Conservation (phyloP, 2,329 filamentous ascomycete genomes). For the Westerdykella ornata region DNA sequence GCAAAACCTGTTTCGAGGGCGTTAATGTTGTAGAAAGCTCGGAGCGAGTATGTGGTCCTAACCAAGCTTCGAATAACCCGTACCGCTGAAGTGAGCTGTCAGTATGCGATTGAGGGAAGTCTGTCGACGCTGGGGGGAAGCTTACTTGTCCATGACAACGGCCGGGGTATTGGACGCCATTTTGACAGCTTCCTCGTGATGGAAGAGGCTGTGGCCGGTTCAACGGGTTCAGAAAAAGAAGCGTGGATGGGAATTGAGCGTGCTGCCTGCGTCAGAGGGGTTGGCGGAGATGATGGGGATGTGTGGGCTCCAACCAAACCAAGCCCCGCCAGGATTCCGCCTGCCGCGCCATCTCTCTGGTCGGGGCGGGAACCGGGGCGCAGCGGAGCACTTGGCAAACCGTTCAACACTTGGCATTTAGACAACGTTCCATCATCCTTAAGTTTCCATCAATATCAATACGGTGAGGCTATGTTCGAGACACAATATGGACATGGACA, state of each 20-base stretch:
- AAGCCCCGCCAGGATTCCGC: slow-evolving; percentile 19
- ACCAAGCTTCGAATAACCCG: slow-evolving; percentile 99
- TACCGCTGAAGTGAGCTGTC: slow-evolving; percentile 64
- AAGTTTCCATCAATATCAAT: no score
- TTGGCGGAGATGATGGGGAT: slow-evolving; percentile 14
- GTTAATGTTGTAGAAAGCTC: slow-evolving; percentile 4
- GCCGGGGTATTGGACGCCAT: slow-evolving; percentile 99
- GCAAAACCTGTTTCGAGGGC: slow-evolving; percentile 67
- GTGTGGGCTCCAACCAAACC: slow-evolving; percentile 17
- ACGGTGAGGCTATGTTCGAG: no score
- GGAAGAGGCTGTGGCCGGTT: background rate
- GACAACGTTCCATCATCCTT: no score
- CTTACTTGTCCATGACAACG: slow-evolving; percentile 99
- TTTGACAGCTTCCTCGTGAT: slow-evolving; percentile 30
- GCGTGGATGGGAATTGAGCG: slow-evolving; percentile 19
- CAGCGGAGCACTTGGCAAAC: background rate
- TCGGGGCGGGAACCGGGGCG: background rate
- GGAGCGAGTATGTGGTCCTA: slow-evolving; percentile 30
- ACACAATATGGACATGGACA: no score
- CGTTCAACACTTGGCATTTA: background rate
- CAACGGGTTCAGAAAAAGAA: slow-evolving; percentile 1
- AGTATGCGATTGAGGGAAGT: slow-evolving; percentile 30
- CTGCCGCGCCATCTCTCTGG: slow-evolving; percentile 14
- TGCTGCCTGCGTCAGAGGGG: slow-evolving; percentile 24
- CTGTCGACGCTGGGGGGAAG: slow-evolving; percentile 33